Percentiles rank a stretch among this genome's conserved stretches.
These are phyloP conservation scores for Pyrenochaeta sp. DNA, from an alignment of 2,329 filamentous ascomycete genomes.

Conservation along the genomic window DNA sequence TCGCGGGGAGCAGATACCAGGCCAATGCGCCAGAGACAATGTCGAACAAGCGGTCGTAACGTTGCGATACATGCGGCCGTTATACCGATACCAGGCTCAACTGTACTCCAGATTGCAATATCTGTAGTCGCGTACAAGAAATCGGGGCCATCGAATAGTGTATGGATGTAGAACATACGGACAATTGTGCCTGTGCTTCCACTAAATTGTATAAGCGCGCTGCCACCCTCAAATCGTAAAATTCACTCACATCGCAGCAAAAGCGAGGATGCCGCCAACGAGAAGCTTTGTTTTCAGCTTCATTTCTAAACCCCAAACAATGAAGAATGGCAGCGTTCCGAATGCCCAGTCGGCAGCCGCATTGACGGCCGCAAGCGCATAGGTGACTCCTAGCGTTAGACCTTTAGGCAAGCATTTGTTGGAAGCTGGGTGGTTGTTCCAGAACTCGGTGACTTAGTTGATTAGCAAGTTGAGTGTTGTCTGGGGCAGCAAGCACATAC, in stretches of 20 bases:
- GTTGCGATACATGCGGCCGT: slow-evolving; percentile 59
- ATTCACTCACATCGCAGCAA: slow-evolving; percentile 49
- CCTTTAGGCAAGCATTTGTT: slow-evolving; percentile 54
- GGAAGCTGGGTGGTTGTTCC: slow-evolving; percentile 53
- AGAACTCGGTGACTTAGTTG: slow-evolving; percentile 56
- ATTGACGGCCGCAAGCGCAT: slow-evolving; percentile 45
- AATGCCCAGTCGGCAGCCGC: slow-evolving; percentile 46
- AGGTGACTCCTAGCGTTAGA: slow-evolving; percentile 62
- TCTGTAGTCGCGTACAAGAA: slow-evolving; percentile 55
- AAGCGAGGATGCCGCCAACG: slow-evolving; percentile 61
- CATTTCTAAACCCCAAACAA: slow-evolving; percentile 66
- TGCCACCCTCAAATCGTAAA: background rate
- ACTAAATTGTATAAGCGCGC: slow-evolving; percentile 14
- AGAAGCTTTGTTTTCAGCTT: slow-evolving; percentile 60
- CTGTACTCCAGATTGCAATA: slow-evolving; percentile 51
- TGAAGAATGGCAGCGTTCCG: slow-evolving; percentile 53
- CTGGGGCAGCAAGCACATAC: slow-evolving; percentile 10
- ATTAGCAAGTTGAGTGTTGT: slow-evolving; percentile 3
- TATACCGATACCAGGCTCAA: slow-evolving; percentile 50
- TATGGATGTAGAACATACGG: slow-evolving; percentile 54
- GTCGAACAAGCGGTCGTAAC: slow-evolving; percentile 58
- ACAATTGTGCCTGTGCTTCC: slow-evolving; percentile 63
- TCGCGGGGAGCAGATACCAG: slow-evolving; percentile 26
- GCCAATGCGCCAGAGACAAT: slow-evolving; percentile 30
- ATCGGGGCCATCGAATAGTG: slow-evolving; percentile 52